These are phyloP conservation scores for Talaromyces thailandensis DNA, from an alignment of 495 filamentous ascomycete genomes.

Conservation along the genomic window DNA sequence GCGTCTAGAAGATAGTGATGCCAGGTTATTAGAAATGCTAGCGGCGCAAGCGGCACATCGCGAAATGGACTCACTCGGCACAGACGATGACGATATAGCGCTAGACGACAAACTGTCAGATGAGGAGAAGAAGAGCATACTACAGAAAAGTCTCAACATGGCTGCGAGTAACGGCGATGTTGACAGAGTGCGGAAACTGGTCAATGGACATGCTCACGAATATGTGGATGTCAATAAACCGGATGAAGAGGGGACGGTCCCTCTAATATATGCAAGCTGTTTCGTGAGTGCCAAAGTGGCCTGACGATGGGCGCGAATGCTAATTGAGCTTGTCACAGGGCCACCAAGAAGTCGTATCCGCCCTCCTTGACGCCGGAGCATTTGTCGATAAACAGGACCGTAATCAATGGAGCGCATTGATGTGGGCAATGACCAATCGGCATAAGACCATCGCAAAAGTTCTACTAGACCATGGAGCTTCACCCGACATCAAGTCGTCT, in stretches of 20 bases:
- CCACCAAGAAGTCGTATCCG: constrained; percentile 81
- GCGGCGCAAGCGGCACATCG: constrained; percentile 83
- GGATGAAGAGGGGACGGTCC: constrained; percentile 90
- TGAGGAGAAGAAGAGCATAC: constrained; percentile 64
- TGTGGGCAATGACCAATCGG: constrained; percentile 99
- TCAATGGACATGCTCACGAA: constrained; percentile 62
- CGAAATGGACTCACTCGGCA: constrained; percentile 56
- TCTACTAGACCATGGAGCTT: constrained; percentile 86
- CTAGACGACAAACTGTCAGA: constrained; percentile 63
- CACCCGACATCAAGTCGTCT: constrained; percentile 88
- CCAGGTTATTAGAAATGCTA: constrained; percentile 88
- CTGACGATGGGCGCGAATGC: neutral
- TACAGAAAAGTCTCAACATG: constrained; percentile 89
- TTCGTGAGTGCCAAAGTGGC: constrained; percentile 47
- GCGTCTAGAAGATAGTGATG: constrained; percentile 72
- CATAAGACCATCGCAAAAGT: constrained; percentile 93
- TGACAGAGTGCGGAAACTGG: constrained; percentile 65
- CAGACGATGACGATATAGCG: constrained; percentile 73
- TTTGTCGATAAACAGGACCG: constrained; percentile 89
- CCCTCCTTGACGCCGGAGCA: constrained; percentile 79
- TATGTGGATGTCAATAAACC: constrained; percentile 84
- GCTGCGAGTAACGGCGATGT: constrained; percentile 95
- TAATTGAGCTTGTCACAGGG: constrained; percentile 44
- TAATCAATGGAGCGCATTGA: constrained; percentile 94
- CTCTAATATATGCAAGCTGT: constrained; percentile 96